A percentile compares a stretch with the other conserved stretches of the same genome.
These are phyloP conservation scores for Talaromyces sp. DNA, from an alignment of 2,329 filamentous ascomycete genomes.

Conservation along the genomic window DNA sequence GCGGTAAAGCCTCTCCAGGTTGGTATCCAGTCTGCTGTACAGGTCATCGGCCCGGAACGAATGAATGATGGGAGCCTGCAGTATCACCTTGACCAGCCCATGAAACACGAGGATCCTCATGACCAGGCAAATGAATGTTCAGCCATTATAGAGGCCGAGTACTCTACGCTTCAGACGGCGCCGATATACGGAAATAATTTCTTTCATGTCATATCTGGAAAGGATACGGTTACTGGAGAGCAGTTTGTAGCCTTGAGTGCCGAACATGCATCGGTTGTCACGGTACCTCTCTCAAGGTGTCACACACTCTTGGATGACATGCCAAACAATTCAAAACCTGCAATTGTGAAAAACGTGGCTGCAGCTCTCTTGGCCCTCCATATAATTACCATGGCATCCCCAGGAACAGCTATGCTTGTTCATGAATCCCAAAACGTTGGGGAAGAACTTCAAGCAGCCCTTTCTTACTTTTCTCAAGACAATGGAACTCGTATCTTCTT, in stretches of 20 bases:
- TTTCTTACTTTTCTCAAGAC: background rate
- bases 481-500: background rate
- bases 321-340: constrained; percentile 20
- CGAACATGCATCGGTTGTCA: background rate
- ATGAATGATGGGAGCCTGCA: background rate
- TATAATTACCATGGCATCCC: background rate
- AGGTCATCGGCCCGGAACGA: background rate
- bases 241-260: constrained; percentile 8
- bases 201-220: background rate
- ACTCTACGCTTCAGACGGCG: background rate
- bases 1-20: background rate
- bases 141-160: background rate
- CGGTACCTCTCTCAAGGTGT: background rate
- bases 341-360: background rate
- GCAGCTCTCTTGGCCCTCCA: background rate
- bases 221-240: background rate
- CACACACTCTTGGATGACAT: background rate
- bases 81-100: background rate
- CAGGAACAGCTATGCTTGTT: background rate
- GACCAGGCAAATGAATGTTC: background rate
- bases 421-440: background rate
- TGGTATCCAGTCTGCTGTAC: background rate
- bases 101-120: background rate
- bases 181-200: background rate
- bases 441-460: background rate